A percentile compares a stretch with the other conserved stretches of the same genome.
These are phyloP conservation scores for Cryphonectria parasitica DNA, from an alignment of 2,329 filamentous ascomycete species.

Conservation along the genomic window DNA sequence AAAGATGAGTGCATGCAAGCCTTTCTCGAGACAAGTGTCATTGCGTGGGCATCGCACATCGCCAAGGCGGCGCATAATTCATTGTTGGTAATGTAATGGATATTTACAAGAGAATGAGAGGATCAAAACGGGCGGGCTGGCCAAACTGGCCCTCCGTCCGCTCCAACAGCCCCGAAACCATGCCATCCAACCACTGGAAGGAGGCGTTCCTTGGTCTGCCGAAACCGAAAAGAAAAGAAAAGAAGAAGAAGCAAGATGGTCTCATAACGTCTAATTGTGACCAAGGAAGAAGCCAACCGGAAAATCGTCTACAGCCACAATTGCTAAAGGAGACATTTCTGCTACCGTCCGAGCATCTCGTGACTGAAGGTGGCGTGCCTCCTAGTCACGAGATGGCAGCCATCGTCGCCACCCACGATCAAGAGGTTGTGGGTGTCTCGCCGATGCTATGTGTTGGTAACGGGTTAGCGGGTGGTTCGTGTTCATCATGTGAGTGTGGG, in stretches of 20 bases:
- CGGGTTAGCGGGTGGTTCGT: background rate
- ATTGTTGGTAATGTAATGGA: background rate
- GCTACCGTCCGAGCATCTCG: background rate
- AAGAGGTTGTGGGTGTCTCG: constrained; percentile 22
- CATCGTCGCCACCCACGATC: no score
- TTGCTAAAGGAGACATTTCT: background rate
- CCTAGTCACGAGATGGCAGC: background rate
- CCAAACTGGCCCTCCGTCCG: background rate
- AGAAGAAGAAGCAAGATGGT: background rate
- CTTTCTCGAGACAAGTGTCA: background rate
- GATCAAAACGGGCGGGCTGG: background rate
- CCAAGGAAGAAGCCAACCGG: background rate
- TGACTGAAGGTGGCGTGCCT: background rate
- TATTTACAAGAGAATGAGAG: background rate
- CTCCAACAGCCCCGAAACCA: background rate
- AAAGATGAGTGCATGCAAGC: background rate
- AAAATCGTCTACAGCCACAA: background rate
- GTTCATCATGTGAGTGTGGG: background rate
- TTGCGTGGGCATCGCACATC: background rate
- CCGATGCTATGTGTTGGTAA: constrained; percentile 22
- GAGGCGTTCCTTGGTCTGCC: background rate
- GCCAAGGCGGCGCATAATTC: background rate
- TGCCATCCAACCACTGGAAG: background rate
- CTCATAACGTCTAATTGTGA: background rate
- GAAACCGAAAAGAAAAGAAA: background rate